Conservation (phyloP, 1,284 basidiomycete genomes). For the Boletellus sp. region DNA sequence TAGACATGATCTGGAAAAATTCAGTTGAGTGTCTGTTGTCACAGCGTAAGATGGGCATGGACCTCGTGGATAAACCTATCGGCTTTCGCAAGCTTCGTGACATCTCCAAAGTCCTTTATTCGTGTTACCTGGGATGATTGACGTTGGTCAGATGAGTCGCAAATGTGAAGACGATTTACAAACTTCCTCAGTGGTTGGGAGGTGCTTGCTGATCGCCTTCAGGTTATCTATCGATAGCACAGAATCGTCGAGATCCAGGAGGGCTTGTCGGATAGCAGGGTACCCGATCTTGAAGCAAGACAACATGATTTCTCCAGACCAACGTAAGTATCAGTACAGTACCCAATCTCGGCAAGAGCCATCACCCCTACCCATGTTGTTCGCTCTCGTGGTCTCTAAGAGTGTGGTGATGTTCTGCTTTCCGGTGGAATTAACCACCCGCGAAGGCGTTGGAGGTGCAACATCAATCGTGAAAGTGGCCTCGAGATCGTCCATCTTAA, state of each 20-base stretch:
- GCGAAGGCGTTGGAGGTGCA: slow-evolving; percentile 40
- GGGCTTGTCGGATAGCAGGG: slow-evolving; percentile 60
- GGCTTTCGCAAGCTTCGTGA: slow-evolving; percentile 71
- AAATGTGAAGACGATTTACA: slow-evolving; percentile 9
- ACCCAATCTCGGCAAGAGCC: neutral
- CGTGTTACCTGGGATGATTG: slow-evolving; percentile 46
- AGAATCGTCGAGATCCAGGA: slow-evolving; percentile 69
- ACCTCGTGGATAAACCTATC: slow-evolving; percentile 85
- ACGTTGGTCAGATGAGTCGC: neutral
- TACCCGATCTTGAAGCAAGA: slow-evolving; percentile 67
- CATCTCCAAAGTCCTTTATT: slow-evolving; percentile 65
- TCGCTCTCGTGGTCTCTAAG: slow-evolving; percentile 79
- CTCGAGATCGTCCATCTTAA: slow-evolving; percentile 72
- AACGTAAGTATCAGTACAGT: slow-evolving; percentile 12
- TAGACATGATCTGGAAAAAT: slow-evolving; percentile 62
- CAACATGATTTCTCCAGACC: slow-evolving; percentile 70
- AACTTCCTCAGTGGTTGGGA: slow-evolving; percentile 79
- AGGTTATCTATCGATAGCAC: slow-evolving; percentile 69
- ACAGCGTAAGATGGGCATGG: slow-evolving; percentile 8
- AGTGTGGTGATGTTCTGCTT: slow-evolving; percentile 66
- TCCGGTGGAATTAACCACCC: slow-evolving; percentile 43
- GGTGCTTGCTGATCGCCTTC: slow-evolving; percentile 65
- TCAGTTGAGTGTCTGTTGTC: slow-evolving; percentile 1
- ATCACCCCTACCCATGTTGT: slow-evolving; percentile 64
- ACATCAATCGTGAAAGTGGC: slow-evolving; percentile 69